These are phyloP conservation scores for Triticum timopheevii DNA, from an alignment of 176 grass and related monocot genomes.

Conservation along the genomic window DNA sequence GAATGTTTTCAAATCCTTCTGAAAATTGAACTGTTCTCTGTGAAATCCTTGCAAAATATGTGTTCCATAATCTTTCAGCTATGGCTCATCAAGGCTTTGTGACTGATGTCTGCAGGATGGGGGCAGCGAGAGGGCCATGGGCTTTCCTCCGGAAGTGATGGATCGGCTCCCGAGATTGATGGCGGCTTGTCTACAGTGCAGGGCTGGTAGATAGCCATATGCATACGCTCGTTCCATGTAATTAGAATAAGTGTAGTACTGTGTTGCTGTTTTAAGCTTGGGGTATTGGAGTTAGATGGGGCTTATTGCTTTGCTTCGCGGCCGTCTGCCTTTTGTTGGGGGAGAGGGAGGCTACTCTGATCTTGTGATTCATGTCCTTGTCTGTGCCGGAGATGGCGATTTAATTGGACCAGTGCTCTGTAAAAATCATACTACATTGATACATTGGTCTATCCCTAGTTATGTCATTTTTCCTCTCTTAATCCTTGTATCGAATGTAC, in stretches of 20 bases:
- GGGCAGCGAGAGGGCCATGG: slow-evolving; percentile 79
- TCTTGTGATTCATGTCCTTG: slow-evolving; percentile 23
- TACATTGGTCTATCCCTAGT: background rate
- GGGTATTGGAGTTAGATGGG: background rate
- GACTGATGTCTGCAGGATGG: slow-evolving; percentile 57
- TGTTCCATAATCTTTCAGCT: background rate
- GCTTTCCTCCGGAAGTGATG: slow-evolving; percentile 62
- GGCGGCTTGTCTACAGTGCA: background rate
- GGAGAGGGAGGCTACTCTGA: slow-evolving; percentile 7
- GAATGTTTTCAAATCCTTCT: background rate
- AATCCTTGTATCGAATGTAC: background rate
- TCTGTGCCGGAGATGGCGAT: slow-evolving; percentile 14
- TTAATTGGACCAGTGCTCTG: background rate
- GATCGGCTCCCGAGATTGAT: background rate
- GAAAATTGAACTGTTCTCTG: background rate
- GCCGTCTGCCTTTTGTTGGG: background rate
- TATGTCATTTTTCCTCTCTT: background rate
- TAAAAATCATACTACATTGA: slow-evolving; percentile 12
- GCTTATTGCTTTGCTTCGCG: slow-evolving; percentile 33
- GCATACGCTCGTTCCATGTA: slow-evolving; percentile 9
- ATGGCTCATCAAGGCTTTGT: slow-evolving; percentile 2
- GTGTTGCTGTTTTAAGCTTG: slow-evolving; percentile 7
- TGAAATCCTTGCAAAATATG: background rate
- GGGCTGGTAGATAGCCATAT: slow-evolving; percentile 30
- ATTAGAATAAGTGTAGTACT: slow-evolving; percentile 28